These are phyloP conservation scores for Spizellomyces sp. DNA, from an alignment of 192 early-diverging fungal species.

Conservation along the genomic window DNA sequence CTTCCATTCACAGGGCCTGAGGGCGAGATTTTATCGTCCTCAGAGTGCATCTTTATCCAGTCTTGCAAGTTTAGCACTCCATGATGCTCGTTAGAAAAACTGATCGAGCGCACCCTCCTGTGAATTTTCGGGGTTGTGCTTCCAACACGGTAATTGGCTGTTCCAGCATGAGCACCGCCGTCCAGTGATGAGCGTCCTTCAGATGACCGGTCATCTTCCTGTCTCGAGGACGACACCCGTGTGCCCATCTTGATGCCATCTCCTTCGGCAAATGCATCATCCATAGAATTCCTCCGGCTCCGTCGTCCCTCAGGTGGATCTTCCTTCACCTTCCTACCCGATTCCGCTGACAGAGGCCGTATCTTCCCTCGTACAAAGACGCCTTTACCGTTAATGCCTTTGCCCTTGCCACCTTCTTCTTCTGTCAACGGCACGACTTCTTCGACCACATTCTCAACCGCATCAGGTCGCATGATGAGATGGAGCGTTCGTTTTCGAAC, in stretches of 20 bases:
- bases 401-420: constrained; percentile 22
- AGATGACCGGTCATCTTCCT: background rate
- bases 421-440: constrained; percentile 20
- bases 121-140: constrained; percentile 25
- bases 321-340: background rate
- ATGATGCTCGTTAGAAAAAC: constrained; percentile 37
- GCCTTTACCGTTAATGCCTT: constrained; percentile 14
- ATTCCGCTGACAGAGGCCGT: constrained; percentile 3
- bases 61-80: constrained; percentile 28
- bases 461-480: constrained; percentile 43
- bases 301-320: background rate
- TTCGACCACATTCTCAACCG: constrained; percentile 24
- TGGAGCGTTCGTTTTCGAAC: constrained; percentile 29
- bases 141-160: constrained; percentile 13
- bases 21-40: background rate
- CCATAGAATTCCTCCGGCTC: constrained; percentile 11
- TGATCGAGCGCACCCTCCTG: constrained; percentile 34
- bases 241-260: background rate
- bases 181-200: constrained; percentile 12
- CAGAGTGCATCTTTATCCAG: constrained; percentile 22
- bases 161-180: constrained; percentile 5
- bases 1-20: background rate
- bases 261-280: constrained; percentile 5
- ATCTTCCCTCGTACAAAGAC: constrained; percentile 3
- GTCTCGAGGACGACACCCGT: background rate